Evolutionary conservation across 805 yeast genomes (phyloP).

Genomic region (Hagleromyces aurorensis): DNA sequence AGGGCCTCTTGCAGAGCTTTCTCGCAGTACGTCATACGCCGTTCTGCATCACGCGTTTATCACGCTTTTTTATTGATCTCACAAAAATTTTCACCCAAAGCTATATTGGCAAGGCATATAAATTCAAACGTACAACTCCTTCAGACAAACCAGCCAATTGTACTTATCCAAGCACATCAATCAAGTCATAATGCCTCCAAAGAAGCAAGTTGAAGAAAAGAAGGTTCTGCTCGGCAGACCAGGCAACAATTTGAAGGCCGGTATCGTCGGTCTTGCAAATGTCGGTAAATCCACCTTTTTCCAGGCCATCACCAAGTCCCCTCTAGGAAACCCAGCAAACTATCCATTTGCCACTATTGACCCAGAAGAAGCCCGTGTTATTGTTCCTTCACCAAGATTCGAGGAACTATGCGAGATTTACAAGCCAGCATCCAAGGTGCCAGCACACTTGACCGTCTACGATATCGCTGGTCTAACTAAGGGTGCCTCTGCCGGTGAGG

Average conservation of each 20-base stretch:
- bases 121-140: too few relatives aligned
- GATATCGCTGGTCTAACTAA: slow-evolving; percentile 98
- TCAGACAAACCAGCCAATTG: too few relatives aligned
- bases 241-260: slow-evolving; percentile 65
- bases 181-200: slow-evolving; percentile 30
- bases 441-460: slow-evolving; percentile 86
- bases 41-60: too few relatives aligned
- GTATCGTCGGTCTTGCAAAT: slow-evolving; percentile 91
- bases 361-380: slow-evolving; percentile 95
- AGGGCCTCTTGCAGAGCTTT: too few relatives aligned
- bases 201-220: slow-evolving; percentile 41
- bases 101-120: too few relatives aligned
- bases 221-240: slow-evolving; percentile 80
- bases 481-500: slow-evolving; percentile 96
- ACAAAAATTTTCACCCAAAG: too few relatives aligned
- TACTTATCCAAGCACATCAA: too few relatives aligned
- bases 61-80: too few relatives aligned
- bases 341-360: slow-evolving; percentile 92
- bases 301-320: slow-evolving; percentile 91
- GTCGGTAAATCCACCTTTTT: slow-evolving; percentile 97
- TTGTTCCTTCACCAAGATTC: slow-evolving; percentile 85
- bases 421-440: slow-evolving; percentile 78
- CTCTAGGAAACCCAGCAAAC: slow-evolving; percentile 93
- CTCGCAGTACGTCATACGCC: too few relatives aligned
- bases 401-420: slow-evolving; percentile 68